Evolutionary conservation across 1,139 yeast genomes (phyloP).

Genomic region (Tardiomyces blankii): DNA sequence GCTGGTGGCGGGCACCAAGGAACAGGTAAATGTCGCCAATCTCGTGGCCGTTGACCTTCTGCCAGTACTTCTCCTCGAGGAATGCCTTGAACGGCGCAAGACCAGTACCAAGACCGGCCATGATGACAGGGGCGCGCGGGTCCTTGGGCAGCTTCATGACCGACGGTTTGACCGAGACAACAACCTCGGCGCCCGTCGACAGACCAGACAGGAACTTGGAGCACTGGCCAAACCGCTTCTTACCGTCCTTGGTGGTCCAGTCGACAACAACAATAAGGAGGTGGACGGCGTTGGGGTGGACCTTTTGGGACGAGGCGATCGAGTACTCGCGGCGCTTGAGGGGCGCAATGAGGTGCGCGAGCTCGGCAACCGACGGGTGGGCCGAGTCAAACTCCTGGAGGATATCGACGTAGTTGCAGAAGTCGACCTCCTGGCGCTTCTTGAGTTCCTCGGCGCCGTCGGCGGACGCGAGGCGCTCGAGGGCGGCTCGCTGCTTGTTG

Average conservation of each 20-base stretch:
- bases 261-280: conserved; percentile 90
- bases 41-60: conserved; percentile 74
- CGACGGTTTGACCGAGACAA: conserved; percentile 92
- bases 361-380: conserved; percentile 63
- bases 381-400: conserved; percentile 75
- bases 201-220: conserved; percentile 82
- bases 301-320: conserved; percentile 92
- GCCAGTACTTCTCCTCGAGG: conserved; percentile 92
- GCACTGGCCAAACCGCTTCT: conserved; percentile 88
- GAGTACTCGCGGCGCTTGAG: conserved; percentile 96
- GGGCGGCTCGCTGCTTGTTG: conserved; percentile 43
- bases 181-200: conserved; percentile 70
- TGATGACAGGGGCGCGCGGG: conserved; percentile 80
- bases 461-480: conserved; percentile 56
- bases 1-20: conserved; percentile 92
- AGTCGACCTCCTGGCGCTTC: conserved; percentile 76
- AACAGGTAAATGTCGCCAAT: conserved; percentile 85
- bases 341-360: conserved; percentile 67
- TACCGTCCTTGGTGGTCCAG: conserved; percentile 83
- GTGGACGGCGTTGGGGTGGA: conserved; percentile 87
- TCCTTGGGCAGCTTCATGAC: conserved; percentile 92
- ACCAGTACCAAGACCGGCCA: conserved; percentile 98
- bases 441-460: conserved; percentile 85
- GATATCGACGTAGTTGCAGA: conserved; percentile 70
- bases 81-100: conserved; percentile 98